Conservation (phyloP, 2,329 filamentous ascomycete species). For the Plectosphaerella plurivora region DNA sequence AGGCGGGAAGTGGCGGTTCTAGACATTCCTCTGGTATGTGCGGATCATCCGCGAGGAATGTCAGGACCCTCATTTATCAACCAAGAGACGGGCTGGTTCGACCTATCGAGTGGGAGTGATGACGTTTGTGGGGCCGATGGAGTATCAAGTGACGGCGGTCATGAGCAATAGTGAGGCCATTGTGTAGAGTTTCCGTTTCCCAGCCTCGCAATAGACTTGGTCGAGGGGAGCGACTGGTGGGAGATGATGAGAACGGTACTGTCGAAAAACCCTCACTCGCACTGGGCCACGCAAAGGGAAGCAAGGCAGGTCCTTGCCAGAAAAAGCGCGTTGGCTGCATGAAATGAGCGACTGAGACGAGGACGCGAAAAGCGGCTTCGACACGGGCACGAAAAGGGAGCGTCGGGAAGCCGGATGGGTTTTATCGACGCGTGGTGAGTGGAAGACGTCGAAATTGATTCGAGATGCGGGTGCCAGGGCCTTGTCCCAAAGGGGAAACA, state of each 20-base stretch:
- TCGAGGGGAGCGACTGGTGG: too few relatives aligned
- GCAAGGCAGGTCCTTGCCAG: too few relatives aligned
- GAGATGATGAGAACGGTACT: too few relatives aligned
- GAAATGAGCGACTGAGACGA: background rate
- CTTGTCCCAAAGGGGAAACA: background rate
- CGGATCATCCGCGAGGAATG: background rate
- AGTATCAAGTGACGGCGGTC: background rate
- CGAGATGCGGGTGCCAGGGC: background rate
- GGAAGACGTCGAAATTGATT: background rate
- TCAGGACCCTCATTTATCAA: background rate
- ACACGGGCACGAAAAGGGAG: background rate
- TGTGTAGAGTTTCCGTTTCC: too few relatives aligned
- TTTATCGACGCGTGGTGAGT: background rate
- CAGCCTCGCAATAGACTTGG: too few relatives aligned
- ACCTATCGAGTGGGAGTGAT: background rate
- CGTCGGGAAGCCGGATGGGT: background rate
- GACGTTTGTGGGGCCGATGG: background rate
- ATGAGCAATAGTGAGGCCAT: too few relatives aligned
- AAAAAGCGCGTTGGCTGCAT: background rate
- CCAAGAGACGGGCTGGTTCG: background rate
- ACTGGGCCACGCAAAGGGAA: too few relatives aligned
- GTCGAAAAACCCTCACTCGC: too few relatives aligned
- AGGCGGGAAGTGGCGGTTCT: too few relatives aligned
- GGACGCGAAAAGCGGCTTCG: background rate
- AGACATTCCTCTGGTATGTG: background rate